Evolutionary conservation across 192 early-diverging fungal species (phyloP).

Genomic region (Coemansia sp.): DNA sequence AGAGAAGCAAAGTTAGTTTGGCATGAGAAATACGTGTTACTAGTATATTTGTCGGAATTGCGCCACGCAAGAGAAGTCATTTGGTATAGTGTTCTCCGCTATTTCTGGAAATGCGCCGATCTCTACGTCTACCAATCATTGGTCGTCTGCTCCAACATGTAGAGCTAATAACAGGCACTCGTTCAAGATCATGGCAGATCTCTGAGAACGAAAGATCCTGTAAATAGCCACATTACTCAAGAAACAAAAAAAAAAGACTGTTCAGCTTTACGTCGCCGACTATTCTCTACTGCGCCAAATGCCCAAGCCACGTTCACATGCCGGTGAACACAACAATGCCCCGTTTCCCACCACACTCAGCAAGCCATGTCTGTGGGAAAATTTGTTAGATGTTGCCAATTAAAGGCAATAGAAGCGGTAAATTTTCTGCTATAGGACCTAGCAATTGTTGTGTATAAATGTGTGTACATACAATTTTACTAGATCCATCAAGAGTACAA

Average conservation of each 20-base stretch:
- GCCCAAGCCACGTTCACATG: neutral
- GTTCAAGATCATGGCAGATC: neutral
- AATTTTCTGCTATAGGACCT: too few species aligned
- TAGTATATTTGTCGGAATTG: neutral
- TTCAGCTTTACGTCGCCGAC: too few species aligned
- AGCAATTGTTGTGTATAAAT: too few species aligned
- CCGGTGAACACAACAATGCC: neutral
- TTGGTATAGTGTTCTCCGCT: neutral
- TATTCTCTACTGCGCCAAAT: neutral
- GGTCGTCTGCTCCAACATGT: neutral
- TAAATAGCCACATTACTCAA: neutral
- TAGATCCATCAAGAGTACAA: too few species aligned
- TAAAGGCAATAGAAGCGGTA: neutral
- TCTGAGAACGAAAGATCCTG: neutral
- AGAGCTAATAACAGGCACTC: too few species aligned
- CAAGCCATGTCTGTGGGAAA: neutral
- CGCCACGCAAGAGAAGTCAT: neutral
- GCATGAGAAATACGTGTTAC: neutral
- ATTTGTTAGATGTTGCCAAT: neutral
- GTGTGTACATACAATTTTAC: too few species aligned
- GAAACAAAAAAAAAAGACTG: too few species aligned
- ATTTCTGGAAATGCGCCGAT: neutral
- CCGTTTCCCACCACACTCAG: neutral
- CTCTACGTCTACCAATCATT: neutral
- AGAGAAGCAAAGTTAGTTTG: neutral